Base-by-base conservation (phyloP, 2,329 filamentous ascomycete genomes). In the Rhexocercosporidium sp. region DNA sequence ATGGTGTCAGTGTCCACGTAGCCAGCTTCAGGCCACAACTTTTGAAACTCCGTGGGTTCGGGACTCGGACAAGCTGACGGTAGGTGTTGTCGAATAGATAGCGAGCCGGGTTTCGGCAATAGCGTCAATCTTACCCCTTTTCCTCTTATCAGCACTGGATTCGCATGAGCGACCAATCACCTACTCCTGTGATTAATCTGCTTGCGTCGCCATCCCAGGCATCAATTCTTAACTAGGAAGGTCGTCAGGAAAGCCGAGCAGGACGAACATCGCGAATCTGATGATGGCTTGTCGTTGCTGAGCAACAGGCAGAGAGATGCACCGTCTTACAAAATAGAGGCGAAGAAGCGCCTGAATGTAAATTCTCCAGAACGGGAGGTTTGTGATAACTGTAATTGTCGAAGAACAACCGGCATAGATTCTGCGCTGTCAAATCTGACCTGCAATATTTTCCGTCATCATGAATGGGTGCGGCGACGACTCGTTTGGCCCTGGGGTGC, bases 381-480 rank as follows among this genome's bases (percentile, higher is more conserved):
- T 37, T 37, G 34, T 37, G 8, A 11, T 37, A 9, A 37, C 12
- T 37, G 34, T 11, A 9, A 37, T 37, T 37, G 34, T 11, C 49
- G 49, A 3, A 31, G 25, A 31, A 16, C 25, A 31, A 18, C 31
- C 49, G 8, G 49, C 49, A 53, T 31, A 18, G 49, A 31, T 18
- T 31, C 27, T 31, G n/a, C 14, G 25, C 16, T 14, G 25, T 29
- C 16, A 29, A 29, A 51, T 51, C 12, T 18, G 14, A 29, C 25
- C 12, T 51, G 5, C 49, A 22, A 16, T 16, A 20, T 22, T 39
- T 34, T 39, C 31, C 5, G 14, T 34, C n/a, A 57, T 57, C 34
- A 57, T 57, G 54, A 57, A 57, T n/a, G 34, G 12, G n/a, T 57
- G 54, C 31, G 54, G 54, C 31, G 54, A 57, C 11, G 31, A 57